These are phyloP conservation scores for Carpinus viminea DNA, from an alignment of 306 rosid genomes.

Conservation along the genomic window DNA sequence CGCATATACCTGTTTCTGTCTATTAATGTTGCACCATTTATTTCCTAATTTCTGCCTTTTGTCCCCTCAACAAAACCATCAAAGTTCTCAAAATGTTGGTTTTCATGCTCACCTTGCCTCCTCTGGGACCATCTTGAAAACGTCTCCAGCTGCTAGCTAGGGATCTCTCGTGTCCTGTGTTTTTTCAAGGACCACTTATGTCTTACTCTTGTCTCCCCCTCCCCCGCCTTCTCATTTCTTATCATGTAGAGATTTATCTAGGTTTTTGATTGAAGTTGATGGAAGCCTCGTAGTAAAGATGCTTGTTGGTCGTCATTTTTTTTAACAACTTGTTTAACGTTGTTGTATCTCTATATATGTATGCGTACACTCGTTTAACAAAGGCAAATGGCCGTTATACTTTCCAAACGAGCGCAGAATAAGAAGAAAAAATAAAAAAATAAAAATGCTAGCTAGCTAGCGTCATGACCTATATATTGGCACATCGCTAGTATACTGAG, in stretches of 20 bases:
- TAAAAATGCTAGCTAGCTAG: neutral
- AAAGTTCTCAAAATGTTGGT: conserved; percentile 48
- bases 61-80: conserved; percentile 64
- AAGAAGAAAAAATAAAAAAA: neutral
- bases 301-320: neutral
- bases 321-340: neutral
- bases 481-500: neutral
- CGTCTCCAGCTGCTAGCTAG: conserved; percentile 16
- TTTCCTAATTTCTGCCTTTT: conserved; percentile 44
- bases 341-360: neutral
- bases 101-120: conserved; percentile 42
- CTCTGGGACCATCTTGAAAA: conserved; percentile 27
- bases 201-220: neutral
- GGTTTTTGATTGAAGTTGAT: neutral
- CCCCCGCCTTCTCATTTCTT: neutral
- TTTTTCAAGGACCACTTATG: conserved; percentile 12
- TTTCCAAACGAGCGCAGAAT: neutral
- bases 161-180: conserved; percentile 36
- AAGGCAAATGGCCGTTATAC: neutral
- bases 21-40: conserved; percentile 22
- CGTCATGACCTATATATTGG: neutral
- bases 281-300: neutral
- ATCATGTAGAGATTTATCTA: too few relatives aligned
- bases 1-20: conserved; percentile 31
- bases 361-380: neutral